Evolutionary conservation across 768 basidiomycete genomes (phyloP), one percentile per base, ranked within the genome.

Genomic region (Suillus fuscotomentosus): DNA sequence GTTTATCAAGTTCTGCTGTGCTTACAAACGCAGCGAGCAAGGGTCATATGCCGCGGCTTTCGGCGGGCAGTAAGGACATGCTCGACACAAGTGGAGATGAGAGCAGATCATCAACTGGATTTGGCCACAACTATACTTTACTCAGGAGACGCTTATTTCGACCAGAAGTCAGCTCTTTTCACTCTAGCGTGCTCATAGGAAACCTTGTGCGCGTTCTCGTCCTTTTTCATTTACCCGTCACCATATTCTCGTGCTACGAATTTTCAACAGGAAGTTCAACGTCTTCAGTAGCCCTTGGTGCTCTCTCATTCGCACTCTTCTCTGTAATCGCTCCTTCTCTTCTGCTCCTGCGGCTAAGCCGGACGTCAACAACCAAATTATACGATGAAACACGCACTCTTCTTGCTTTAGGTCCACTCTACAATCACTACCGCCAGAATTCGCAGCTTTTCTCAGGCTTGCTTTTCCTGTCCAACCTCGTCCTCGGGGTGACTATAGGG

Each of bases 331-430:
- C 94, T 27, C 97, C 97, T 2, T 80, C 84, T 7, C 80, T 90
- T 60, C 80, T 98, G 15, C 82, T 97, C 54, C 76, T 89, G 64
- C 88, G 91, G n/a, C 85, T 99, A 34, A 85, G 87, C 20, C 81
- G 87, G 65, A 95, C 92, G 0, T 86, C 90, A 17, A 92, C 92
- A 31, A 90, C 88, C 73, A 97, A 97, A 72, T 82, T 99, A 6
- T 99, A 99, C 74, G 95, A 97, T 67, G 95, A 97, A 76, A 96
- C 94, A 1, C 85, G 93, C 67, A 97, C 96, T 0, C 82, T 99
- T 20, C 88, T 99, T 22, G 85, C 89, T 3, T 83, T 95, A 22
- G 97, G 97, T 15, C 93, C 95, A 36, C 82, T 98, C 62, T 99
- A 99, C 78, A 97, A 96, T 76, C 91, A 95, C 69, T 99, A 95